Conservation (phyloP, 108 stramenopile species). For the Mediolabrus comicus region DNA sequence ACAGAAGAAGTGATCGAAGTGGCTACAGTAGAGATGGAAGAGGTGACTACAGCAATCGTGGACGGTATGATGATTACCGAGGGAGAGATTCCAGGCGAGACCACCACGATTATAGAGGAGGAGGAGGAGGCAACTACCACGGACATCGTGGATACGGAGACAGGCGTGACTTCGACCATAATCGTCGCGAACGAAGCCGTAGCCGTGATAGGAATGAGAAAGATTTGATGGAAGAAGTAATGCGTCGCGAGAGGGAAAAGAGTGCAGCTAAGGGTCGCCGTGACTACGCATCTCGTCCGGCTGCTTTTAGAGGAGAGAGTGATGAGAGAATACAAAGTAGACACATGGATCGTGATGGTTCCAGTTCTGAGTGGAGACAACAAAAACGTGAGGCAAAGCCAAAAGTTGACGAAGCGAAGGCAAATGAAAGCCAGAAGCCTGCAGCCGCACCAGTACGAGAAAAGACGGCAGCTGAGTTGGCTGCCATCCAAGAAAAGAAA, state of each 20-base stretch:
- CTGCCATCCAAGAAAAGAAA: constrained; percentile 79
- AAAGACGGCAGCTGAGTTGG: constrained; percentile 73
- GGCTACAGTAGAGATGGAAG: constrained; percentile 16
- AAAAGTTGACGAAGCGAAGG: constrained; percentile 2
- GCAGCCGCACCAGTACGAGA: constrained; percentile 24
- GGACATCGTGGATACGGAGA: constrained; percentile 11
- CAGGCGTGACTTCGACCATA: constrained; percentile 3
- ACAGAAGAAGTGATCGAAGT: constrained; percentile 8
- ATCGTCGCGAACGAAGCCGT: constrained; percentile 39
- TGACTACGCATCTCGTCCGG: constrained; percentile 52
- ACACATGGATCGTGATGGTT: constrained; percentile 10
- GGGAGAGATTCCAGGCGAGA: constrained; percentile 6
- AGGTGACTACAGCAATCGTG: constrained; percentile 15
- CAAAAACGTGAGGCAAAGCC: constrained; percentile 1
- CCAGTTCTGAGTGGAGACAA: constrained; percentile 7
- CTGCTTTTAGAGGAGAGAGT: constrained; percentile 46
- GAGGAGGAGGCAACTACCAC: constrained; percentile 9
- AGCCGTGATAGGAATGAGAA: constrained; percentile 49
- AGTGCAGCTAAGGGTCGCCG: constrained; percentile 48
- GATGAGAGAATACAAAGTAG: constrained; percentile 9
- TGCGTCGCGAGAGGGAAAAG: constrained; percentile 67
- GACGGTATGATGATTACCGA: constrained; percentile 6
- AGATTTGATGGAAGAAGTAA: constrained; percentile 75
- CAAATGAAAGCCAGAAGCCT: constrained; percentile 12
- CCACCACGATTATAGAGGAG: constrained; percentile 15